These are phyloP conservation scores for Colletotrichum liriopes DNA, from an alignment of 2,329 filamentous ascomycete species.

Conservation along the genomic window DNA sequence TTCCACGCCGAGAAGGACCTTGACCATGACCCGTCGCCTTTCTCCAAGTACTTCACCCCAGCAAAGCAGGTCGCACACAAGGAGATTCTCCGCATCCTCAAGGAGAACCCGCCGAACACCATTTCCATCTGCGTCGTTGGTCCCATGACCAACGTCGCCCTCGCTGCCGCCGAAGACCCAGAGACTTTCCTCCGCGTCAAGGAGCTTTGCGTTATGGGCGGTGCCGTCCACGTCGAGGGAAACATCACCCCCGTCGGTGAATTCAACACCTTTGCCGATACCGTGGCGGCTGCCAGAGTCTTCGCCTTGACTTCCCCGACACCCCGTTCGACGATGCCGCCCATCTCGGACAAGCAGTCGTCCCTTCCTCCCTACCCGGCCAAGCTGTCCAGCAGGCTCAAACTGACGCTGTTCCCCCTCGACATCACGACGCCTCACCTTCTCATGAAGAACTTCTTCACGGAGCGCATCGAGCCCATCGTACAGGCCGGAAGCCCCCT, in stretches of 20 bases:
- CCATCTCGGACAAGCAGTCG: conserved; percentile 66
- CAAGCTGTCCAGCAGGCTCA: conserved; percentile 74
- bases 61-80: conserved; percentile 82
- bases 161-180: conserved; percentile 90
- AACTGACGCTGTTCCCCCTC: conserved; percentile 80
- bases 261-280: conserved; percentile 96
- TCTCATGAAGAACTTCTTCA: conserved; percentile 74
- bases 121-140: conserved; percentile 93
- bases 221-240: conserved; percentile 82
- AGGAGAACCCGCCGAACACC: conserved; percentile 85
- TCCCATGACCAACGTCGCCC: conserved; percentile 92
- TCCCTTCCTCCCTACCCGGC: conserved; percentile 75
- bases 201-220: conserved; percentile 96
- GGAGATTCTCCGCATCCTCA: conserved; percentile 90
- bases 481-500: conserved; percentile 78
- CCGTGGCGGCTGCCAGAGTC: conserved; percentile 81
- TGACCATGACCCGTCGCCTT: conserved; percentile 52
- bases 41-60: conserved; percentile 79
- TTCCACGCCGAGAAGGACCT: conserved; percentile 64
- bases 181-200: conserved; percentile 91
- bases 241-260: conserved; percentile 91
- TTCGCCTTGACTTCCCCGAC: conserved; percentile 82
- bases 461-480: conserved; percentile 67
- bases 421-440: conserved; percentile 83
- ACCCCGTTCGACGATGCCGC: conserved; percentile 86